A percentile compares a stretch with the other conserved stretches of the same genome.
Conservation (phyloP, 177 flowering plant species). For the Vitis hybrid region DNA sequence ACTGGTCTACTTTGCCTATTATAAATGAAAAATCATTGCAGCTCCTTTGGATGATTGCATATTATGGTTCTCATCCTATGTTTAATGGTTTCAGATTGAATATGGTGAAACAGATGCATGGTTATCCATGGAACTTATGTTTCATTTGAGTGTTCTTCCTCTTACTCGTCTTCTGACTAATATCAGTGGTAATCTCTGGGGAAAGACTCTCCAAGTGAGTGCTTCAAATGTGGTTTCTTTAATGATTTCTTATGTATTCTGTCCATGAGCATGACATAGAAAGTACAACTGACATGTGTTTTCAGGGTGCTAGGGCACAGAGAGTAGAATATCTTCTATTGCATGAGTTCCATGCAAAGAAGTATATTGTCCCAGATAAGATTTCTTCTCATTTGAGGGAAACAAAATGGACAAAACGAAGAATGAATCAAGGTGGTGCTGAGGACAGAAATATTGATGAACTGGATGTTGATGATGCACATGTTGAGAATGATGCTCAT, state of each 20-base stretch:
- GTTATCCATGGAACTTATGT: conserved; percentile 97
- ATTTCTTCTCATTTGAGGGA: conserved; percentile 55
- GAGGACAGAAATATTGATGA: conserved; percentile 49
- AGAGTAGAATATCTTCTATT: conserved; percentile 92
- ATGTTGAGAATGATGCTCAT: conserved; percentile 38
- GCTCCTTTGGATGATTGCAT: not conserved
- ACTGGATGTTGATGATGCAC: conserved; percentile 34
- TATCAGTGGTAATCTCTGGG: conserved; percentile 99
- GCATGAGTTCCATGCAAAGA: conserved; percentile 92
- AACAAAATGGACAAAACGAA: conserved; percentile 55
- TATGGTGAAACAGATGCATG: conserved; percentile 97
- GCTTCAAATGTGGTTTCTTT: not conserved
- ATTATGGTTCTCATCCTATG: conserved; percentile 12
- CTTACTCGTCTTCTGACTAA: conserved; percentile 95
- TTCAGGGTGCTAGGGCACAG: conserved; percentile 98
- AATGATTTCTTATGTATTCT: not conserved
- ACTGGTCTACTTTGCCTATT: not conserved
- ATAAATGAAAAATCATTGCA: not conserved
- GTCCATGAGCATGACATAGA: not conserved
- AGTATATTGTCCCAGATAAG: conserved; percentile 94
- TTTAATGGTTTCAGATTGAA: conserved; percentile 61
- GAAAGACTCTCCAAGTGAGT: conserved; percentile 93
- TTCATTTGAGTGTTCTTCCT: conserved; percentile 95
- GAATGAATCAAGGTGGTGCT: conserved; percentile 26
- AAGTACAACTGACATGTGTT: conserved; percentile 5